Base-by-base conservation (phyloP, 106 monocot species). In the Dioscorea dumetorum region DNA sequence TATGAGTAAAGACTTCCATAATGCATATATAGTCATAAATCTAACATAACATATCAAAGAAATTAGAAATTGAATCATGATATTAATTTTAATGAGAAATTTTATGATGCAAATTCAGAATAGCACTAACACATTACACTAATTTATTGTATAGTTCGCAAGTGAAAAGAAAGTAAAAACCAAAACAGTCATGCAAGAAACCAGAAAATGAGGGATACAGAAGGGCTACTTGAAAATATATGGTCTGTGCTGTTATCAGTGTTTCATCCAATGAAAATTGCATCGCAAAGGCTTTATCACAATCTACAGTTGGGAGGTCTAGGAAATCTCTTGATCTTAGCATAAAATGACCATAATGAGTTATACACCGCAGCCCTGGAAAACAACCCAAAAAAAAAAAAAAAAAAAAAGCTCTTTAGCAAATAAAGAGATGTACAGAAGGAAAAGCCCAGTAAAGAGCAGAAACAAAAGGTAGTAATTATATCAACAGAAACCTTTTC, bases 271-370 rank as follows among this genome's bases (percentile, higher is more conserved):
- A 73, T 54, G 85, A 67, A 52, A 97, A 70, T 72, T 97, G 95
- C 89, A 92, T 85, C 57, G 84, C 91, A 89, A 97, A 97, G 57
- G 88, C 91, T 72, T 97, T 97, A 70, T 97, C 95, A 78, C 84
- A 87, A 72, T 97, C 95, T 24, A 92, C 95, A 82, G 91, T 84
- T 56, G 91, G 95, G 73, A 97, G 86, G 24, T 91, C 91, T 75
- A 97, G 58, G 50, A 97, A 83, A 76, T 97, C 95, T 24, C 86
- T 89, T 8, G 91, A 89, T 57, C 95, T 84, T 59, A 97, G 62
- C 95, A 97, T 97, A 77, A 92, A 88, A 71, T 97, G 88, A 0
- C 95, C 95, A 79, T 89, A 91, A 78, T 91, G 91, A 19, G 82
- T 82, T 57, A 86, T 82, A 67, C 91, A 97, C 14, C 88, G 91